Base-by-base conservation (phyloP, 257 asterid genomes). In the Solanum ossicruentum region DNA sequence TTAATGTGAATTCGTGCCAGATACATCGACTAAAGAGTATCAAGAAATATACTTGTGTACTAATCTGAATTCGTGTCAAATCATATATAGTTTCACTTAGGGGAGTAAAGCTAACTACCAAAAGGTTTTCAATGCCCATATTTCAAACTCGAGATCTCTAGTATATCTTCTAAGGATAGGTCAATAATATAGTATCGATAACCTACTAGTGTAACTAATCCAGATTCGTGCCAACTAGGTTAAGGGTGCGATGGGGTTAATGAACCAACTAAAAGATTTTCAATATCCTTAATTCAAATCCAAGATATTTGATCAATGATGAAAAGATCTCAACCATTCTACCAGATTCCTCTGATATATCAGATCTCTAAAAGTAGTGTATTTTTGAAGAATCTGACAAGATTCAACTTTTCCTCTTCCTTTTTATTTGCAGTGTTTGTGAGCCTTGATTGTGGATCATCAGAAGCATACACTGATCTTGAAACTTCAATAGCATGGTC, bases 401-500 rank as follows among this genome's bases (percentile, higher is more conserved):
- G 6, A 36, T 36, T 36, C 41, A 36, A 36, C 6, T 36, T 54
- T 57, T 52, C 51, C 10, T 63, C 12, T 66, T 28, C 1, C 26
- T 1, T 12, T 12, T 7, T 5, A 12, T 32, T 67, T 79, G 63
- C 87, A 88, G 90, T 83, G 56, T 71, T 83, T 16, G 77, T 55
- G 71, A 88, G 86, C 90, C 81, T 88, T 1, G 92, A 90, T 75
- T 90, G 92, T 83, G 92, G 92, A 65, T 88, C 92, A n/a, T 86
- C 92, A 3, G 90, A 7, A 39, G 1, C 49, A 1, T 81, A 86
- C 86, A 75, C 85, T 1, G 89, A 88, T 61, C 20, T 12, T 21
- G 69, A 32, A 52, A 90, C 80, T 32, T 26, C n/a, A 43, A 86
- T 88, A 78, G 1, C 5, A 5, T 90, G 92, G 92, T 52, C 39